Base-by-base conservation (phyloP, 2,329 filamentous ascomycete species). In the Cordyceps pruinosa region DNA sequence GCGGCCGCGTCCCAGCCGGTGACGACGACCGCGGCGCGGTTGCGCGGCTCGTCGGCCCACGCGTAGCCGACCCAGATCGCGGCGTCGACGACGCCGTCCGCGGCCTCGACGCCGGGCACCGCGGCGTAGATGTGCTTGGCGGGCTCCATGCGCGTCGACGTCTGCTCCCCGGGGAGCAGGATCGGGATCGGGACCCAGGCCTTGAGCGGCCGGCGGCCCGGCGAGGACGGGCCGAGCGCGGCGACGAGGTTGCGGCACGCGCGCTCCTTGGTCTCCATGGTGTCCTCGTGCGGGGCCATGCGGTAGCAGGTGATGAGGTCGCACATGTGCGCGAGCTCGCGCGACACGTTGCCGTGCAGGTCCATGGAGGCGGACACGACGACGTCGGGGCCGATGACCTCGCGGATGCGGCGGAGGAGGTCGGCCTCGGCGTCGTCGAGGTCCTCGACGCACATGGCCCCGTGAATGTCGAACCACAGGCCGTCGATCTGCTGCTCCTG, bases 31-130 rank as follows among this genome's bases (percentile, higher is more conserved):
- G 67, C 75, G 0, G 77, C 79, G 7, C 75, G 71, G 58, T 81
- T 79, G 21, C 79, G 71, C 23, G 76, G 77, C 63, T 80, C 78
- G 58, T 82, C 79, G 0, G 79, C 79, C 79, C 79, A 81, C 1
- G 78, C 75, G 60, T 82, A 82, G 2, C 79, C 79, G 0, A 81
- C 78, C 78, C 79, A 82, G 28, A 81, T 72, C 0, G 77, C 77
- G 0, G 78, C 78, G 61, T 82, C 79, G 13, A 80, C 66, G 1
- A 81, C 68, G 0, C 73, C 75, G 0, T 70, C 61, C 9, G 60
- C 58, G 0, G 68, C 67, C 63, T 77, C 77, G 0, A 79, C 72
- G 0, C 62, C 65, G 1, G 77, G 71, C 1, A 82, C 72, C 0
- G 75, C 71, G 2, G 68, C 75, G 60, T 82, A 82, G 0, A 82